Conservation (phyloP, 768 basidiomycete genomes). For the Boletus pseudo-olivaceus region DNA sequence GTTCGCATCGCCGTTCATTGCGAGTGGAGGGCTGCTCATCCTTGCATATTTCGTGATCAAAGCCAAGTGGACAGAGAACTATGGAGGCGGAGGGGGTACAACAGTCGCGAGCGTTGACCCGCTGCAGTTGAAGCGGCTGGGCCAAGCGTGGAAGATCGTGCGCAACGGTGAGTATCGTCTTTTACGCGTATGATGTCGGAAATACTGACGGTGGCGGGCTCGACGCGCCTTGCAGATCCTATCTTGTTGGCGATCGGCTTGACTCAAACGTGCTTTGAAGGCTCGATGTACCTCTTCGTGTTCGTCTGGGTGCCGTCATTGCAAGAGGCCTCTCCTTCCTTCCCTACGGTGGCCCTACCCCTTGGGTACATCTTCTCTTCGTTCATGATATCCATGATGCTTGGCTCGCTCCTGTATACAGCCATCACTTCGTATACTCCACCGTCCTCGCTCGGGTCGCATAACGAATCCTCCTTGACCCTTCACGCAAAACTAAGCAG, state of each 20-base stretch:
- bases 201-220: background rate
- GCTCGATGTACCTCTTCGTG: conserved; percentile 83
- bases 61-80: conserved; percentile 65
- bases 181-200: background rate
- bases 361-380: conserved; percentile 78
- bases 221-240: conserved; percentile 49
- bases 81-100: conserved; percentile 44
- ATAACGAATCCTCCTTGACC: conserved; percentile 40
- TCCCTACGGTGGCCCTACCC: conserved; percentile 44
- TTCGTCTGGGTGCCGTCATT: conserved; percentile 79
- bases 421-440: conserved; percentile 39
- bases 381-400: conserved; percentile 82
- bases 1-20: conserved; percentile 63
- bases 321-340: conserved; percentile 52
- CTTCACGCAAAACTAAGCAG: conserved; percentile 68
- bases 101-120: conserved; percentile 30
- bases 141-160: conserved; percentile 57
- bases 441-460: conserved; percentile 19
- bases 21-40: conserved; percentile 54
- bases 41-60: conserved; percentile 57
- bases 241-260: conserved; percentile 62
- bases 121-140: conserved; percentile 51
- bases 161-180: conserved; percentile 40
- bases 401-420: conserved; percentile 70
- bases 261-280: conserved; percentile 79